Base-by-base conservation (phyloP, 2,329 filamentous ascomycete genomes). In the Clonostachys byssicola region DNA sequence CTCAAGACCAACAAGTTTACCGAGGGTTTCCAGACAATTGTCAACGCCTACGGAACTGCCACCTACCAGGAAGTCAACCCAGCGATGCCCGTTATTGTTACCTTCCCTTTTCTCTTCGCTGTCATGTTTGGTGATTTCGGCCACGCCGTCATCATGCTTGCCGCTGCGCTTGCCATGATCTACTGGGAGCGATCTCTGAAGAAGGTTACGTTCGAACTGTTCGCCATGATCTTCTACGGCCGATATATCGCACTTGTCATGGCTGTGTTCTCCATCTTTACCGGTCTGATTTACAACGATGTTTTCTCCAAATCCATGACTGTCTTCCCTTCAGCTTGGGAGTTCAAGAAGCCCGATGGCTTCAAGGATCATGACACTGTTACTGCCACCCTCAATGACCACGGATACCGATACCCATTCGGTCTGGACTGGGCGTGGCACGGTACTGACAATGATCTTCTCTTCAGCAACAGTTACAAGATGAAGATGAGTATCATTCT, bases 71-170 rank as follows among this genome's bases (percentile, higher is more conserved):
- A 99, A 72, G 88, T 96, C 66, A 99, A 99, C 71, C 94, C 94
- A 48, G 92, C 91, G 52, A 79, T 99, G 18, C 92, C 92, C 36
- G 94, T 95, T 45, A 91, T 97, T 56, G 86, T 99, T 53, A 99
- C 94, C 6, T 99, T 99, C 70, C 94, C 95, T n/a, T 99, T 99
- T 77, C 77, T 99, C 52, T 99, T 99, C 64, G 94, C 94, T 44
- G 94, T 99, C 81, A 99, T 99, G 94, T 99, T 99, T 64, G 95
- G 94, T 75, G 94, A 99, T 69, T 86, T 96, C 49, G 95, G 94
- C 45, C 94, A 99, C 62, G 94, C 92, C 55, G 68, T 86, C 54
- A 88, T 99, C 66, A 95, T 99, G 88, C 78, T 92, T 40, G 64
- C 82, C 47, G 88, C 90, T 48, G 89, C 94, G 13, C 61, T 84